A percentile compares a stretch with the other conserved stretches of the same genome.
phyloP scores from a whole-genome alignment of 331 rosid species.

The Erythrophleum ivorense region DNA sequence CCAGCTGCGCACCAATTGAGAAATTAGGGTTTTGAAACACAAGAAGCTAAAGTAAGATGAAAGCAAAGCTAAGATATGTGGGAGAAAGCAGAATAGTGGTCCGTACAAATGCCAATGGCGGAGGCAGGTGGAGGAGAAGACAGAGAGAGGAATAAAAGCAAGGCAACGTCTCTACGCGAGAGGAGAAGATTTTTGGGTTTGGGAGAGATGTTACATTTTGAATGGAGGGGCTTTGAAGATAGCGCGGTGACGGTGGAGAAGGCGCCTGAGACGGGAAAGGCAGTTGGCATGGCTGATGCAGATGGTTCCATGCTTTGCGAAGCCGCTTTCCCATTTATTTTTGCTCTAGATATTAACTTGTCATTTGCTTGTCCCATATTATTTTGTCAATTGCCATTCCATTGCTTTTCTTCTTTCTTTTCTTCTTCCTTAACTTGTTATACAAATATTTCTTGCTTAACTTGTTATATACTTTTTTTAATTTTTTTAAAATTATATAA shows the following conservation, averaged over 20 bases:
- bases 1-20: conserved; percentile 67
- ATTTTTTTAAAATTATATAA: too few species aligned
- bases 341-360: too few species aligned
- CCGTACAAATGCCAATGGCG: conserved; percentile 79
- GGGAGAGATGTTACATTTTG: conserved; percentile 43
- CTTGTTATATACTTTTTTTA: too few species aligned
- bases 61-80: not conserved
- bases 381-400: too few species aligned
- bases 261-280: conserved; percentile 44
- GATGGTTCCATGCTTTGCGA: not conserved
- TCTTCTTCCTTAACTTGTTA: too few species aligned
- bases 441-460: too few species aligned
- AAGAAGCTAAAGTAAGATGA: not conserved
- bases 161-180: conserved; percentile 68
- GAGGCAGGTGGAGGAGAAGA: conserved; percentile 61
- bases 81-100: not conserved
- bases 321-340: too few species aligned
- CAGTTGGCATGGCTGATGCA: conserved; percentile 48
- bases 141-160: conserved; percentile 53
- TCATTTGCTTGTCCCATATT: too few species aligned
- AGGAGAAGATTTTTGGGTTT: conserved; percentile 19
- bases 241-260: conserved; percentile 44
- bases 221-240: conserved; percentile 46
- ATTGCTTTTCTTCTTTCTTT: too few species aligned
- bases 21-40: conserved; percentile 45